Conservation (phyloP, 805 yeast species). For the Ogataea ganodermae region DNA sequence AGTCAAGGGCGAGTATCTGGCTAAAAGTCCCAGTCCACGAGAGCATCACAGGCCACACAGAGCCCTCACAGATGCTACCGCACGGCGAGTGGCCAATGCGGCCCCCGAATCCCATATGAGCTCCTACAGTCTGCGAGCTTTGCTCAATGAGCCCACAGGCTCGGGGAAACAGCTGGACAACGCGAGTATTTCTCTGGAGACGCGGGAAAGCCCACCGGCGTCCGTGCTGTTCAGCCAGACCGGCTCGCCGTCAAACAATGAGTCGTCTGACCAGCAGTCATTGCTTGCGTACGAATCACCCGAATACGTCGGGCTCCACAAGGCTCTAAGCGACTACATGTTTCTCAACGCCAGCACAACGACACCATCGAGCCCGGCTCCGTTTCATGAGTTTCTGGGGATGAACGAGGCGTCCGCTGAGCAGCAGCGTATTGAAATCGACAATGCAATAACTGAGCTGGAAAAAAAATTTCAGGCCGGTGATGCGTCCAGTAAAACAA, state of each 20-base stretch:
- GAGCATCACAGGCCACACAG: background rate
- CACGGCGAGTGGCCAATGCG: too few relatives aligned
- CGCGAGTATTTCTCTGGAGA: too few relatives aligned
- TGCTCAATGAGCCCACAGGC: background rate
- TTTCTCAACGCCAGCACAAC: conserved; percentile 36
- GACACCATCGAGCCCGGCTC: conserved; percentile 16
- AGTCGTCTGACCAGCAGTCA: background rate
- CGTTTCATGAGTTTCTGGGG: conserved; percentile 2
- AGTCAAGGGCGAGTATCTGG: background rate
- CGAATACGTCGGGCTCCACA: conserved; percentile 26
- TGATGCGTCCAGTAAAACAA: background rate
- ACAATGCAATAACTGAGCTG: conserved; percentile 14
- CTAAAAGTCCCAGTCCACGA: background rate
- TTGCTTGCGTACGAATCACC: conserved; percentile 10
- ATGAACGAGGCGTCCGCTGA: conserved; percentile 10
- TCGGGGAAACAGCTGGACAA: background rate
- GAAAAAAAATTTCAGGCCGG: conserved; percentile 10
- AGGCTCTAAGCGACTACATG: conserved; percentile 42
- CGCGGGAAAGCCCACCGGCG: background rate
- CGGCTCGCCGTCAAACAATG: background rate
- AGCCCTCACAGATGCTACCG: background rate
- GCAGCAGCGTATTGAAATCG: conserved; percentile 11
- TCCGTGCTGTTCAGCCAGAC: background rate
- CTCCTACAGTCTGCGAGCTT: background rate
- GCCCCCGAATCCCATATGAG: background rate